A percentile compares a stretch with the other conserved stretches of the same genome.
These are phyloP conservation scores for Phytophthora cactorum DNA, from an alignment of 352 stramenopile genomes.

Conservation along the genomic window DNA sequence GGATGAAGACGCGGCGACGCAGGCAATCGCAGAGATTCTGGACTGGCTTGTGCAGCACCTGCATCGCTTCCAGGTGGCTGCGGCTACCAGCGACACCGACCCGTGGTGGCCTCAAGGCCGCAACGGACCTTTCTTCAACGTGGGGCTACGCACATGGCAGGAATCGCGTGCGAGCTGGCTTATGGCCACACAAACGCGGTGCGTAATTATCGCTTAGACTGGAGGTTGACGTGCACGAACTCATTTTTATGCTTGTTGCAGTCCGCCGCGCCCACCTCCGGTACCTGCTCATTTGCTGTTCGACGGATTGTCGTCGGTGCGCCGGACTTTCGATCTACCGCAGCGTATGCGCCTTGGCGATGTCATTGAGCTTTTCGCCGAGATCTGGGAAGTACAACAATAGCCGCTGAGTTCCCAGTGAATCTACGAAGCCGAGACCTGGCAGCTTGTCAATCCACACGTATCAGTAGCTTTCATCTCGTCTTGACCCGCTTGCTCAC, in stretches of 20 bases:
- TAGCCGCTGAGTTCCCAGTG: slow-evolving; percentile 34
- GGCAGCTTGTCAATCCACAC: slow-evolving; percentile 42
- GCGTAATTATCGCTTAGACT: slow-evolving; percentile 18
- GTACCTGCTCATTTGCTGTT: slow-evolving; percentile 83
- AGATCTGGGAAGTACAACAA: slow-evolving; percentile 92
- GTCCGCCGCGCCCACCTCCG: slow-evolving; percentile 64
- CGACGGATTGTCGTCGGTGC: slow-evolving; percentile 85
- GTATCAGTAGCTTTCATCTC: slow-evolving; percentile 40
- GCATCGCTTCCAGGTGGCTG: slow-evolving; percentile 80
- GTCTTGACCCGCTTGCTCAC: slow-evolving; percentile 5
- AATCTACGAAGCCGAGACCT: slow-evolving; percentile 27
- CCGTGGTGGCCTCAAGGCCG: slow-evolving; percentile 88
- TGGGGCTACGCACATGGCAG: slow-evolving; percentile 82
- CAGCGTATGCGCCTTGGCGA: slow-evolving; percentile 86
- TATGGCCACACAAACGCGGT: slow-evolving; percentile 75
- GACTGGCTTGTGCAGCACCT: slow-evolving; percentile 87
- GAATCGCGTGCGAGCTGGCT: slow-evolving; percentile 72
- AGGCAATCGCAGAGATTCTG: slow-evolving; percentile 84
- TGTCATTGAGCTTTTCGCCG: slow-evolving; percentile 87
- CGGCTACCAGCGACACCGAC: slow-evolving; percentile 79
- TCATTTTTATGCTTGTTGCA: slow-evolving; percentile 38
- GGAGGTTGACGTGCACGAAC: slow-evolving; percentile 1
- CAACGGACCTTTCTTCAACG: slow-evolving; percentile 88
- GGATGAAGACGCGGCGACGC: slow-evolving; percentile 88
- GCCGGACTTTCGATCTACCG: slow-evolving; percentile 86